Evolutionary conservation across 2,329 filamentous ascomycete species (phyloP).

Genomic region (Penicillium verrucosum): DNA sequence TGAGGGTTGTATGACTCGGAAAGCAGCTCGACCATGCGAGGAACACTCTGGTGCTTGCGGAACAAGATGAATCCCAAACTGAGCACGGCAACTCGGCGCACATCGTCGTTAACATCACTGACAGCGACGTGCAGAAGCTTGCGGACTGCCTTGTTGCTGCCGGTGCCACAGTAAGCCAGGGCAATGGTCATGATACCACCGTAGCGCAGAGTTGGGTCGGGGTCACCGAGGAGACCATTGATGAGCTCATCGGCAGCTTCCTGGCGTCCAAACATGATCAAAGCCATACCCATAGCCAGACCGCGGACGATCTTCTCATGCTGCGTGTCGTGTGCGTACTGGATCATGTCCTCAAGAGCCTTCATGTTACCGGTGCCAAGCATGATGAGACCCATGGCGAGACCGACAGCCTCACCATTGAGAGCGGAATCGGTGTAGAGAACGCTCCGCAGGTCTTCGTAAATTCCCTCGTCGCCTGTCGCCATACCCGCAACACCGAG

Average conservation of each 20-base stretch:
- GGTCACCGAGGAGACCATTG: conserved; percentile 86
- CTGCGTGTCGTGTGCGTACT: conserved; percentile 94
- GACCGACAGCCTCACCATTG: conserved; percentile 92
- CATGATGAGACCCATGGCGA: conserved; percentile 98
- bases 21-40: conserved; percentile 96
- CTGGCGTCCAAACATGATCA: conserved; percentile 97
- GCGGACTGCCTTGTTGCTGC: conserved; percentile 97
- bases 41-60: conserved; percentile 93
- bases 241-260: conserved; percentile 94
- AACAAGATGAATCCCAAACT: conserved; percentile 97
- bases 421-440: conserved; percentile 92
- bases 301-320: conserved; percentile 99
- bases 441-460: conserved; percentile 83
- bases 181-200: conserved; percentile 99
- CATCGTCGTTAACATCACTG: conserved; percentile 96
- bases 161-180: conserved; percentile 92
- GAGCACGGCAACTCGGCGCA: conserved; percentile 93
- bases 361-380: conserved; percentile 93
- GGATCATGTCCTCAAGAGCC: conserved; percentile 93
- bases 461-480: conserved; percentile 84
- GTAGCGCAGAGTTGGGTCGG: conserved; percentile 89
- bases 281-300: conserved; percentile 90
- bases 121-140: conserved; percentile 94
- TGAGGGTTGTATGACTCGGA: conserved; percentile 99
- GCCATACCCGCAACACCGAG: conserved; percentile 97